These are phyloP conservation scores for Suillus subaureus DNA, from an alignment of 768 basidiomycete genomes.

Conservation along the genomic window DNA sequence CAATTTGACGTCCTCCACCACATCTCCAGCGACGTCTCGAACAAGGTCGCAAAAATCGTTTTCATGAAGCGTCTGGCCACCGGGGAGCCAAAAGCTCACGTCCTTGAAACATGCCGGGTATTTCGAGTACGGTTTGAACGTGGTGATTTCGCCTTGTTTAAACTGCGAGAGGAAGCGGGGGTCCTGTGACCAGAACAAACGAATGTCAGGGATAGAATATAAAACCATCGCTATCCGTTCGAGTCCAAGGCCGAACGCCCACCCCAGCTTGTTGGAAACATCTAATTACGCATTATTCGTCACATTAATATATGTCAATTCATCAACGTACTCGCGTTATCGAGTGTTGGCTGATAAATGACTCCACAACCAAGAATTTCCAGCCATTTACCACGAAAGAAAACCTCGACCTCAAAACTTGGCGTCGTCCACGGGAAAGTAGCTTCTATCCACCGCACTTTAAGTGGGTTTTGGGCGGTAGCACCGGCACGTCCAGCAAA, in stretches of 20 bases:
- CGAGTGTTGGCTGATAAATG: constrained; percentile 84
- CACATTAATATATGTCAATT: constrained; percentile 11
- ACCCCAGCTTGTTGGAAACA: constrained; percentile 83
- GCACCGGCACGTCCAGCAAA: constrained; percentile 66
- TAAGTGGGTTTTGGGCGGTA: constrained; percentile 66
- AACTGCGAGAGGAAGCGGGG: constrained; percentile 89
- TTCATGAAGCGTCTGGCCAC: constrained; percentile 68
- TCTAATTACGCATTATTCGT: constrained; percentile 42
- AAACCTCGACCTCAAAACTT: constrained; percentile 97
- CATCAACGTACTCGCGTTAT: constrained; percentile 72
- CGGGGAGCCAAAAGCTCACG: constrained; percentile 88
- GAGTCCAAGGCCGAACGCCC: constrained; percentile 97
- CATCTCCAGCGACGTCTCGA: constrained; percentile 87
- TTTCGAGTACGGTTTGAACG: constrained; percentile 90
- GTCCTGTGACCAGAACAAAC: constrained; percentile 95
- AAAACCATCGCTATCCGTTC: constrained; percentile 98
- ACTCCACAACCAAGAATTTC: constrained; percentile 96
- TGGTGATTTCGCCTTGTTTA: constrained; percentile 67
- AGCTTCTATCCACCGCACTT: constrained; percentile 96
- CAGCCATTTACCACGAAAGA: constrained; percentile 95
- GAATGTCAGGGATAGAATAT: constrained; percentile 95
- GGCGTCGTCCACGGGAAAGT: constrained; percentile 98
- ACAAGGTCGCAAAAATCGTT: constrained; percentile 98
- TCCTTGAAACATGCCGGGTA: constrained; percentile 95
- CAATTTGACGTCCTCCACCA: constrained; percentile 88